These are phyloP conservation scores for Halophytophthora polymorphica DNA, from an alignment of 352 stramenopile genomes.

Conservation along the genomic window DNA sequence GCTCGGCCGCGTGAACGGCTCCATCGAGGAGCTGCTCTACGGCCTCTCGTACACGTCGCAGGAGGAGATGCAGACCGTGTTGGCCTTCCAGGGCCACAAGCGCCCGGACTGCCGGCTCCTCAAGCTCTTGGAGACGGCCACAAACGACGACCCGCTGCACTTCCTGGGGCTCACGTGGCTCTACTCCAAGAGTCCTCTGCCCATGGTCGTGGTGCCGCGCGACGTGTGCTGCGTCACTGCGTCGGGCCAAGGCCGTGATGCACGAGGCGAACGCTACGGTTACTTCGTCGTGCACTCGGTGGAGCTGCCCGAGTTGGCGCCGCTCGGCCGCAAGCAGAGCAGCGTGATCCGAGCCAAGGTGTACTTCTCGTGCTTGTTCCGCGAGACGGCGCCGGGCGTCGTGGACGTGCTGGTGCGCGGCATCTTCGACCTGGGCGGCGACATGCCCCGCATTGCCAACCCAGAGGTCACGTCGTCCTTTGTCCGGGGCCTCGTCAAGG, in stretches of 20 bases:
- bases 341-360: slow-evolving; percentile 30
- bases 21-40: slow-evolving; percentile 44
- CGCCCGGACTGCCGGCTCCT: slow-evolving; percentile 42
- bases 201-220: slow-evolving; percentile 21
- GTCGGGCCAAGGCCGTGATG: slow-evolving; percentile 32
- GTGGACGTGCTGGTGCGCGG: slow-evolving; percentile 38
- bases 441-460: slow-evolving; percentile 22
- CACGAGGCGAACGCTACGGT: slow-evolving; percentile 26
- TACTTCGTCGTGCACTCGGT: slow-evolving; percentile 49
- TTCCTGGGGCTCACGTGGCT: slow-evolving; percentile 49
- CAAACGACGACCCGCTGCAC: slow-evolving; percentile 32
- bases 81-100: slow-evolving; percentile 28
- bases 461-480: slow-evolving; percentile 28
- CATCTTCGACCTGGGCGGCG: slow-evolving; percentile 40
- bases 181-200: slow-evolving; percentile 19
- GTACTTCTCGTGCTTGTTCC: slow-evolving; percentile 37
- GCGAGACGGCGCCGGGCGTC: slow-evolving; percentile 21
- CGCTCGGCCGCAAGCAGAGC: slow-evolving; percentile 24
- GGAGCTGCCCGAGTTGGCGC: slow-evolving; percentile 28
- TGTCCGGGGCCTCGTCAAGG: slow-evolving; percentile 38
- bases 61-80: slow-evolving; percentile 34
- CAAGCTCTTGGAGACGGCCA: slow-evolving; percentile 26
- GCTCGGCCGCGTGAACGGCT: slow-evolving; percentile 26
- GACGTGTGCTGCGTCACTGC: slow-evolving; percentile 45
- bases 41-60: slow-evolving; percentile 29